Evolutionary conservation across 176 grass and related monocot genomes (phyloP).

Genomic region (Hordeum marinum): DNA sequence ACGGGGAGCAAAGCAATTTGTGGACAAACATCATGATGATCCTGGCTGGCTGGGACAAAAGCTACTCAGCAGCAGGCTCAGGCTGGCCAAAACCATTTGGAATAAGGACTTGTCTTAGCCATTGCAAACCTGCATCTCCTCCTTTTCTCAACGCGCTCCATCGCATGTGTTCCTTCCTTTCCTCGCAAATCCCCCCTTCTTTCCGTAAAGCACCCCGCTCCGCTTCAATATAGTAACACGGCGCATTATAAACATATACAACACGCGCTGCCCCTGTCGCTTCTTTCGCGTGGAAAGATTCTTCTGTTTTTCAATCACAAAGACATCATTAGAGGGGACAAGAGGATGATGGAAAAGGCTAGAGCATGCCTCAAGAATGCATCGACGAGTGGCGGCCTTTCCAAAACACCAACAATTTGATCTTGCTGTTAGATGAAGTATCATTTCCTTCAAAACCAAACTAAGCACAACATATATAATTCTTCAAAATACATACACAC

Average conservation of each 20-base stretch:
- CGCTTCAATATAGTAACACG: neutral
- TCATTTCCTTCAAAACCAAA: neutral
- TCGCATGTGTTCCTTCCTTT: neutral
- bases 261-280: neutral
- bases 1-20: neutral
- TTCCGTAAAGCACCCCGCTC: neutral
- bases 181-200: neutral
- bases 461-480: neutral
- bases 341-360: neutral
- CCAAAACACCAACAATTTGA: neutral
- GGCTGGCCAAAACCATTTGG: neutral
- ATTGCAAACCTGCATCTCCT: neutral
- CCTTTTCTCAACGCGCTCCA: neutral
- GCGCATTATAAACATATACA: neutral
- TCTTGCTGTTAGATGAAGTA: neutral
- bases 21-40: neutral
- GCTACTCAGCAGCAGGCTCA: neutral
- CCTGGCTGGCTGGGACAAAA: neutral
- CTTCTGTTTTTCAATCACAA: neutral
- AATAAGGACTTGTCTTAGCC: neutral
- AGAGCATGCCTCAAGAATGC: neutral
- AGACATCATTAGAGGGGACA: neutral
- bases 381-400: neutral
- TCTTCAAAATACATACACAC: neutral
- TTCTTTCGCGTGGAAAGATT: constrained; percentile 5